phyloP scores from a whole-genome alignment of 2,329 filamentous ascomycete species.

The Cercospora sp. region DNA sequence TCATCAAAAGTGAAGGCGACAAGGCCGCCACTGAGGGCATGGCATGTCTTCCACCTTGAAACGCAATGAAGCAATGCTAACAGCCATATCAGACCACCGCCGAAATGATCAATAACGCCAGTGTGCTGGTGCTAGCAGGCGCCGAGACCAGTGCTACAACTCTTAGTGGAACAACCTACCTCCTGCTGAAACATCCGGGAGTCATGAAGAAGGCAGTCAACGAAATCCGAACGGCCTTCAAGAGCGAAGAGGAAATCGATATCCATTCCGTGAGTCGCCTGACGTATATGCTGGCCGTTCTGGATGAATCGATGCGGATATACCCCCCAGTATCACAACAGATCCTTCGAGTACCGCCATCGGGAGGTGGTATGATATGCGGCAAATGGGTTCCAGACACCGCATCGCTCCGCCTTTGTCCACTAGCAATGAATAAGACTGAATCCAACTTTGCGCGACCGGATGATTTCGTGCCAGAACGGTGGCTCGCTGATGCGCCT shows the following conservation, averaged over 20 bases:
- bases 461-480: slow-evolving; percentile 32
- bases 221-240: slow-evolving; percentile 48
- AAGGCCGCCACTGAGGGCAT: slow-evolving; percentile 25
- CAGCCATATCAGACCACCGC: slow-evolving; percentile 1
- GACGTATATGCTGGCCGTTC: slow-evolving; percentile 47
- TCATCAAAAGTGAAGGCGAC: slow-evolving; percentile 23
- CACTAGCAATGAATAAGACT: slow-evolving; percentile 9
- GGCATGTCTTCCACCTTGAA: neutral
- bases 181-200: slow-evolving; percentile 27
- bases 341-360: slow-evolving; percentile 31
- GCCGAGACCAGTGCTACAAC: slow-evolving; percentile 40
- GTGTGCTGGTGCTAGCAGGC: slow-evolving; percentile 36
- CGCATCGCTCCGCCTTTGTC: slow-evolving; percentile 13
- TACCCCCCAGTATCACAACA: slow-evolving; percentile 46
- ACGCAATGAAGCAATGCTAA: neutral
- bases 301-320: slow-evolving; percentile 49
- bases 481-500: slow-evolving; percentile 42
- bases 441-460: slow-evolving; percentile 25
- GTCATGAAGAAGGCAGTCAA: slow-evolving; percentile 42
- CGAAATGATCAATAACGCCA: slow-evolving; percentile 35
- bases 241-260: slow-evolving; percentile 33
- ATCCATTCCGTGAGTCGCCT: slow-evolving; percentile 26
- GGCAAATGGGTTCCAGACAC: slow-evolving; percentile 30
- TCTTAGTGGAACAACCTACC: slow-evolving; percentile 32
- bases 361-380: slow-evolving; percentile 28